phyloP scores from a whole-genome alignment of 352 stramenopile species.

The Phytophthora ohioensis region DNA sequence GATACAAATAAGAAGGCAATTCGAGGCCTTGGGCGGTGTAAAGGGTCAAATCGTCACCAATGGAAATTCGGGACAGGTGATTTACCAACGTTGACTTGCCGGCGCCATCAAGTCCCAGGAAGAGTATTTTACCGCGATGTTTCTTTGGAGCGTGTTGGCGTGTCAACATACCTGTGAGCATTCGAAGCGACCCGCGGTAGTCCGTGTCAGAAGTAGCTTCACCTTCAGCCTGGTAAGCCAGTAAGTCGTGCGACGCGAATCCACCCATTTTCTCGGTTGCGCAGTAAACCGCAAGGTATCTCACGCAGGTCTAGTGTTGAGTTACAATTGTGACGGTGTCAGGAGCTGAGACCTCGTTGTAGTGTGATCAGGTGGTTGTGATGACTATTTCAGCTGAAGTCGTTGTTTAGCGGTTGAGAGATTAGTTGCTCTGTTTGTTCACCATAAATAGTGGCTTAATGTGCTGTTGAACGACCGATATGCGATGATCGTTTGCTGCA shows the following conservation, averaged over 20 bases:
- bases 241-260: slow-evolving; percentile 51
- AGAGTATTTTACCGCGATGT: slow-evolving; percentile 50
- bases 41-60: slow-evolving; percentile 33
- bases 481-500: slow-evolving; percentile 7
- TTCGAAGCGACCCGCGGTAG: slow-evolving; percentile 27
- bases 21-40: slow-evolving; percentile 21
- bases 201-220: slow-evolving; percentile 26
- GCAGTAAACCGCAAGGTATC: neutral
- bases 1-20: slow-evolving; percentile 33
- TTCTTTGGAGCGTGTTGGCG: slow-evolving; percentile 50
- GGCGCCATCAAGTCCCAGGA: slow-evolving; percentile 64
- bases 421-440: neutral
- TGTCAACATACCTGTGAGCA: slow-evolving; percentile 34
- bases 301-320: neutral
- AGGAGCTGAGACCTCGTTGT: slow-evolving; percentile 1
- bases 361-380: neutral
- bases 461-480: neutral
- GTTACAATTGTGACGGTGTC: too few relatives aligned
- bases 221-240: slow-evolving; percentile 19
- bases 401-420: slow-evolving; percentile 24
- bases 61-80: slow-evolving; percentile 43
- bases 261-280: slow-evolving; percentile 38
- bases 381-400: slow-evolving; percentile 32
- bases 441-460: slow-evolving; percentile 32
- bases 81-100: slow-evolving; percentile 71